phyloP scores from a whole-genome alignment of 345 rosid genomes.

The Eutrema yunnanense region DNA sequence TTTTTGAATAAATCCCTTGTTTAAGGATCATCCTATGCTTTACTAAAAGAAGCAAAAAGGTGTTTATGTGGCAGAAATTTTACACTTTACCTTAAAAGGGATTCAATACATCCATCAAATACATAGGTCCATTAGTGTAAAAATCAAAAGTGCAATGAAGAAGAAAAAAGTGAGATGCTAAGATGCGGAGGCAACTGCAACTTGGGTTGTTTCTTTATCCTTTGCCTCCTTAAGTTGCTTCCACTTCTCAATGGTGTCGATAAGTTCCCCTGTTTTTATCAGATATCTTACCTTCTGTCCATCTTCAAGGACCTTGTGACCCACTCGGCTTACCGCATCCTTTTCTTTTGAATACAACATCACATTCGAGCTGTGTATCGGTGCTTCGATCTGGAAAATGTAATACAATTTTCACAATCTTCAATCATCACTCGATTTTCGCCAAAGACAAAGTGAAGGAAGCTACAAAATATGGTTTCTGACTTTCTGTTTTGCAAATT shows the following conservation, averaged over 20 bases:
- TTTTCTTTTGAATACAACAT: slow-evolving; percentile 87
- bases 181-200: slow-evolving; percentile 30
- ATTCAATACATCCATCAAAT: slow-evolving; percentile 6
- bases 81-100: not conserved
- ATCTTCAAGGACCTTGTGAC: slow-evolving; percentile 67
- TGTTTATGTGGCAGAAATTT: not conserved
- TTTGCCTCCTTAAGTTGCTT: slow-evolving; percentile 63
- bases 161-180: slow-evolving; percentile 6
- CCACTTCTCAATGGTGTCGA: slow-evolving; percentile 72
- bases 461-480: not conserved
- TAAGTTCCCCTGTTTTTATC: slow-evolving; percentile 79
- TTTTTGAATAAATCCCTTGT: not conserved
- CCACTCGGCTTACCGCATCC: slow-evolving; percentile 70
- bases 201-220: slow-evolving; percentile 49
- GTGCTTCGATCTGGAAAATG: slow-evolving; percentile 77
- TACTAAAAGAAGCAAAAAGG: not conserved
- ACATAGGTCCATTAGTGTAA: too few relatives aligned
- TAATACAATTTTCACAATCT: slow-evolving; percentile 3
- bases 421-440: not conserved
- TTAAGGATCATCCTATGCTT: not conserved
- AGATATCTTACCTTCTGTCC: slow-evolving; percentile 69
- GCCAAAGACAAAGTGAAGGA: not conserved
- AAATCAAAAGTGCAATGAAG: not conserved
- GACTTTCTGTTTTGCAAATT: not conserved
- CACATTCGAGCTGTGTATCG: slow-evolving; percentile 92